Evolutionary conservation across 495 filamentous ascomycete genomes (phyloP), one percentile per base, ranked within the genome.

Genomic region (Aspergillus homomorphus): DNA sequence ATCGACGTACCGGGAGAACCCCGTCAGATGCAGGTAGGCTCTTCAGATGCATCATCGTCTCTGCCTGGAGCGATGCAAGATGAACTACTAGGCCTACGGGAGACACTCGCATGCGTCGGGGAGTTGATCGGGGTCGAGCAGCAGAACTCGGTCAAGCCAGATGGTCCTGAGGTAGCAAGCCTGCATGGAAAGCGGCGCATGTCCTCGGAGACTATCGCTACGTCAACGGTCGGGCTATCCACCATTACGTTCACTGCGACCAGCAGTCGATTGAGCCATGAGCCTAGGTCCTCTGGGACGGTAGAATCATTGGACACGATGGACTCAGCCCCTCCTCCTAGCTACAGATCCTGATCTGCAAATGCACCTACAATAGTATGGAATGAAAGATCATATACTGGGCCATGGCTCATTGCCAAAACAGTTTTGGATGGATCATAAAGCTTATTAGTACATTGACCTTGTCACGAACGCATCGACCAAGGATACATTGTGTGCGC

Each of bases 1-100:
- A 38, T 38, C 8, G 33, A 38, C 33, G 10, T 38, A 12, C 61
- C 22, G 45, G 45, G 45, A 1, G 24, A 57, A 18, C 14, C 24
- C 1, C 24, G 19, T 15, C 23, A 51, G 20, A 49, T 42, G 55
- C 55, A 70, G 59, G 53, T 48, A 43, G 53, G 61, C 15, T 26
- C n/a, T n/a, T n/a, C 64, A 46, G 33, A 56, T 64, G n/a, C 30
- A 45, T 12, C 69, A 45, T 12, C 69, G 68, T 26, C 70, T 74
- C 58, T 77, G 79, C 44, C 61, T 6, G 28, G 49, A 56, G 33
- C 60, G 64, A 63, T 69, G 54, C 60, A 61, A 23, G 53, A 60
- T 22, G 68, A 69, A 45, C 65, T 69, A 18, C 54, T 57, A 23
- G 59, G 56, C 12, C 60, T 69, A 23, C 55, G 64, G 30, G 60